Evolutionary conservation across 208 protist species (phyloP), one percentile per base, ranked within the genome.

Genomic region (Histomonas meleagridis): DNA sequence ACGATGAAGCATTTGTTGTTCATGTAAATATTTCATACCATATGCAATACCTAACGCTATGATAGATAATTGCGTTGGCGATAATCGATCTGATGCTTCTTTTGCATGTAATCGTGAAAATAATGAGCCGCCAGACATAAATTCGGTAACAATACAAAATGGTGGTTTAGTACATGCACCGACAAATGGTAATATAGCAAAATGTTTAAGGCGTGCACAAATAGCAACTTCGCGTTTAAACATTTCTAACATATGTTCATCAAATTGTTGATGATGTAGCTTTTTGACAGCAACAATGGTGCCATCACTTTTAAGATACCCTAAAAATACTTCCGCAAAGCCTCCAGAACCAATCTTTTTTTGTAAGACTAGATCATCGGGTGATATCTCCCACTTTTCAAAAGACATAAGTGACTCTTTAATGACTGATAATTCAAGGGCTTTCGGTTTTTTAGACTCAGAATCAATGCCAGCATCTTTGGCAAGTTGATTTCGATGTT

Each of bases 341-440:
- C 76, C 76, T 18, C 76, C 76, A 86, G 76, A 86, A 38, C 40
- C 76, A 28, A 86, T 86, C 55, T 86, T 86, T n/a, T 86, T 86
- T 55, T 86, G 40, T 1, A 86, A 55, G 51, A 55, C 46, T 10
- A 86, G 0, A 86, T 86, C 76, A 18, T 43, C 46, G 0, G 46
- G 18, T 57, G 51, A 40, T 18, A 86, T 86, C 7, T 86, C 76
- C 76, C 76, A 86, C n/a, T 86, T 51, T 55, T 86, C 35, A 28
- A 86, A 32, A 38, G 7, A 32, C 38, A 18, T 14, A n/a, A 86
- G 76, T 51, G 40, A 43, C 46, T 86, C 55, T 7, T 32, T 16
- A 10, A 86, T 86, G 51, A n/a, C 46, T 49, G 43, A 46, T 3
- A 38, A 26, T 0, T 48, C 76, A 26, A 86, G 46, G 3, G 55